Evolutionary conservation across 2,329 filamentous ascomycete genomes (phyloP), one percentile per base, ranked within the genome.

Genomic region (Sporothrix euskadiensis): DNA sequence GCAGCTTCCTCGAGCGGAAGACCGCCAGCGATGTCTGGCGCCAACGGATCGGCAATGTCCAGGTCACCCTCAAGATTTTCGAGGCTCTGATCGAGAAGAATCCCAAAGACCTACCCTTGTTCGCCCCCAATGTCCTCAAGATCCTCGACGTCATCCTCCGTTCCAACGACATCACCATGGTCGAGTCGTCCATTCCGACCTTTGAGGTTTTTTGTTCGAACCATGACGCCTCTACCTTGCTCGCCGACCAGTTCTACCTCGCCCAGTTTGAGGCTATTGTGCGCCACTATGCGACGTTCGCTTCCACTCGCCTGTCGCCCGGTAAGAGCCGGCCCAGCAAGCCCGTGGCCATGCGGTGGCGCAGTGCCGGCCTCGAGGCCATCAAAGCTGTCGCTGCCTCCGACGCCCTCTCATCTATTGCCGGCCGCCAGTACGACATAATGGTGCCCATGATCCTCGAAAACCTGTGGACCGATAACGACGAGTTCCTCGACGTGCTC

Each of bases 11-110:
- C 76, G 94, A 98, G 84, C 97, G 95, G 86, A 94, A 95, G 85
- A 96, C 94, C 30, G 92, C 92, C 75, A 91, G 90, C 79, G 96
- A 99, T 85, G 94, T 98, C 77, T 97, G 92, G 89, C 92, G 93
- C 80, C 88, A 90, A 81, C 91, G 94, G 79, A 93, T 96, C 80
- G 94, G 94, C 77, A 97, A 97, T 85, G 93, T 97, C 73, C 94
- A 97, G 81, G 94, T 99, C 76, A 98, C 94, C 2, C 90, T 99
- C 74, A 92, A 97, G 81, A 98, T 99, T 78, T 87, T 98, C 77
- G 90, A 91, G 75, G 94, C 94, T 63, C 87, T 99, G 78, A 94
- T 98, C 82, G 94, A 98, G 80, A 98, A 98, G 83, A 89, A 93
- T 59, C 92, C 94, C 74, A 92, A 94, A 80, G 94, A 98, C 81